phyloP scores from a whole-genome alignment of 495 filamentous ascomycete genomes.

The Aspergillus coremiiformis region DNA sequence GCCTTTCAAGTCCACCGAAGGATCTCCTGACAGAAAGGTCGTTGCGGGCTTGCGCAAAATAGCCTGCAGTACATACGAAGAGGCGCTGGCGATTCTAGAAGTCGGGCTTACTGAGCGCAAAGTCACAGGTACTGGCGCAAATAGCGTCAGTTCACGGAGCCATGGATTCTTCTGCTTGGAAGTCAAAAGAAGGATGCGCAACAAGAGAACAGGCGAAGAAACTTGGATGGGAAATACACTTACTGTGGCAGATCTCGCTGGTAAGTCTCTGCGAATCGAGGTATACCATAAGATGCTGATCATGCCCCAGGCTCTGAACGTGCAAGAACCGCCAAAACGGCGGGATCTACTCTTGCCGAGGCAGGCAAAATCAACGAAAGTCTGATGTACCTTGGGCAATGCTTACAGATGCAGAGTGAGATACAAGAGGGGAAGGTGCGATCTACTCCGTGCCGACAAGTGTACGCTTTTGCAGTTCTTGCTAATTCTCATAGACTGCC shows the following conservation, averaged over 20 bases:
- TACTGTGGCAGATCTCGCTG: slow-evolving; percentile 88
- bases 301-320: slow-evolving; percentile 65
- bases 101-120: slow-evolving; percentile 80
- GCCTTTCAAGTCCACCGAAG: slow-evolving; percentile 82
- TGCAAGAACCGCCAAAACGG: slow-evolving; percentile 86
- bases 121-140: slow-evolving; percentile 84
- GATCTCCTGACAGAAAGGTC: slow-evolving; percentile 76
- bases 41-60: slow-evolving; percentile 89
- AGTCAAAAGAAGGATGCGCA: slow-evolving; percentile 69
- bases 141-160: slow-evolving; percentile 79
- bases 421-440: slow-evolving; percentile 54
- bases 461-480: neutral
- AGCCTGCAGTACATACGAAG: slow-evolving; percentile 73
- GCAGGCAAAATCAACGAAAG: slow-evolving; percentile 97
- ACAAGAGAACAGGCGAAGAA: slow-evolving; percentile 41
- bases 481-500: slow-evolving; percentile 47
- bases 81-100: slow-evolving; percentile 86
- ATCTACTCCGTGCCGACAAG: neutral
- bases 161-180: slow-evolving; percentile 97
- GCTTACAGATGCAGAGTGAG: slow-evolving; percentile 90
- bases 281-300: slow-evolving; percentile 11
- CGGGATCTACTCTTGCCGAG: slow-evolving; percentile 84
- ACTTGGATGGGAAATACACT: slow-evolving; percentile 75
- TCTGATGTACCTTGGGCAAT: slow-evolving; percentile 96
- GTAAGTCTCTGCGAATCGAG: slow-evolving; percentile 32